Base-by-base conservation (phyloP, 139 green algal species). In the Volvox reticuliferus region DNA sequence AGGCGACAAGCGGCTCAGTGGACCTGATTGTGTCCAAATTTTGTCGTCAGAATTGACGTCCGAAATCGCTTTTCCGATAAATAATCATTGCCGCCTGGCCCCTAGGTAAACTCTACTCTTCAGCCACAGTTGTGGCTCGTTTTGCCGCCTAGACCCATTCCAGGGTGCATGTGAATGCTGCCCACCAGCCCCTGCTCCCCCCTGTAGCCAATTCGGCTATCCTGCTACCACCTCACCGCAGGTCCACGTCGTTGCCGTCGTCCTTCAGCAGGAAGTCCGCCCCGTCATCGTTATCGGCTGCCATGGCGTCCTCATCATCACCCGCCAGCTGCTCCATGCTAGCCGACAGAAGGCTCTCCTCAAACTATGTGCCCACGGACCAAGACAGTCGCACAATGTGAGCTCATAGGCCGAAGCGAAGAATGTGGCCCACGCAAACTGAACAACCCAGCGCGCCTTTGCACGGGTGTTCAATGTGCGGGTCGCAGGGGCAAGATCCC, bases 201-300 rank as follows among this genome's bases (percentile, higher is more conserved):
- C 65, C 68, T n/a, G 35, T 30, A 62, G 24, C 26, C 50, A 14
- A n/a, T n/a, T n/a, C n/a, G n/a, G n/a, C n/a, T n/a, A n/a, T n/a
- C 77, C 24, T 28, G 36, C 12, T 18, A 13, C 77, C 1, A 12
- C 24, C 90, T 67, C 68, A 97, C 94, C 98, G 94, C 83, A 99
- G 93, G 95, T 99, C 98, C 1, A 99, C 82, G 88, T 99, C 98
- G 5, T 96, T 93, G 6, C 94, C 96, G 67, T 94, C 89, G 91
- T 99, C 97, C 26, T 93, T 94, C 3, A 99, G 94, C 90, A 98
- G 86, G 89, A 99, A 99, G 89, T 98, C 94, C 3, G 86, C 88
- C 0, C 91, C 76, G 71, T 90, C 87, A 78, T 92, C 91, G 14
- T 76, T 79, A 24, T 92, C 92, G 37, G 93, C 89, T 32, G 67